Base-by-base conservation (phyloP, 805 yeast species). In the Kuraishia hungarica region DNA sequence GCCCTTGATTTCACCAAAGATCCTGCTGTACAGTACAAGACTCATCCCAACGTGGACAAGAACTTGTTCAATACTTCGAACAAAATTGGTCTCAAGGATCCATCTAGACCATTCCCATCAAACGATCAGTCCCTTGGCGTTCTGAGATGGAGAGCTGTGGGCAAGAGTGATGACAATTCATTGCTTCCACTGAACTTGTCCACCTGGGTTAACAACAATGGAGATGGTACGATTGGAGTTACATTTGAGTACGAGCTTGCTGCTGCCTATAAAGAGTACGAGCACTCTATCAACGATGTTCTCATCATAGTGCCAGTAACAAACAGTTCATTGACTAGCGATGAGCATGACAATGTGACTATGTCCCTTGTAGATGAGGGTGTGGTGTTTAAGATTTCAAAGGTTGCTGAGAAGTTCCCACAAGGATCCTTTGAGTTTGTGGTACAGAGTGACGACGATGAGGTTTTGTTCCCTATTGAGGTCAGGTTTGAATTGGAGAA, bases 31-130 rank as follows among this genome's bases (percentile, higher is more conserved):
- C 91, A 86, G 66, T 94, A 81, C 75, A 92, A 92, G 71, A 91
- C 98, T 17, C 97, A 94, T 75, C 99, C 99, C 59, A 92, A 93
- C 67, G 96, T 94, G 60, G 97, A 94, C 72, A 86, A 88, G 65
- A 74, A 73, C 48, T 70, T 81, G 64, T 94, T 93, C 69, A 76
- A 79, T 50, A 67, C 78, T 15, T 69, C 75, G 17, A 75, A 79
- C 56, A 70, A 79, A 49, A 83, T 94, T 64, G 87, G 87, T 0
- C 79, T 92, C 65, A 89, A 88, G 67, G 96, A 92, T 67, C 74
- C 82, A 54, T 66, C 78, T 51, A 89, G 89, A 66, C 81, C 91
- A 39, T 92, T 94, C 81, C 98, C 98, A 47, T 78, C 91, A 10
- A 90, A 92, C 69, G 96, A 91, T 67, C 93, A 89, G 67, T 83